Conservation (phyloP, 2,329 filamentous ascomycete species). For the Botryotinia globosa region DNA sequence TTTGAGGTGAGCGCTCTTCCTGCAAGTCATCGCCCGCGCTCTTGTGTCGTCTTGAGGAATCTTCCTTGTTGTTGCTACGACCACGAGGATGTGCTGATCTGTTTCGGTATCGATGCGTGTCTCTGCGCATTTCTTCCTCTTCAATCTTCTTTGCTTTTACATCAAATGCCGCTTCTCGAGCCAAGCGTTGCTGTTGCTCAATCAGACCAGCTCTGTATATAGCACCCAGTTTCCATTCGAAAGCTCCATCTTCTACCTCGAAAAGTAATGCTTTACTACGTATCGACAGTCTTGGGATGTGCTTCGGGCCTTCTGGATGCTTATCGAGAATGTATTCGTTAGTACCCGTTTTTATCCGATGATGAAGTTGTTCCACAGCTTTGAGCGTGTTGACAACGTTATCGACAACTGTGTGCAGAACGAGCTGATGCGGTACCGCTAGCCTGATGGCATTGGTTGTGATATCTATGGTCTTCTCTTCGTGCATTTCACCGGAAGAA, state of each 20-base stretch:
- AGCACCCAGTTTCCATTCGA: slow-evolving; percentile 94
- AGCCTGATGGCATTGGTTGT: slow-evolving; percentile 81
- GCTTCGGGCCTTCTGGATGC: slow-evolving; percentile 78
- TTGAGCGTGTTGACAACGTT: slow-evolving; percentile 88
- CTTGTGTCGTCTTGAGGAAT: slow-evolving; percentile 32
- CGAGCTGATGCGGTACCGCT: slow-evolving; percentile 85
- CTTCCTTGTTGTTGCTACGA: slow-evolving; percentile 33
- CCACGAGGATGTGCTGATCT: slow-evolving; percentile 46
- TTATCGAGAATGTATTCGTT: slow-evolving; percentile 88
- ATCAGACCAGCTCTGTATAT: slow-evolving; percentile 88
- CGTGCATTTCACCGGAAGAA: slow-evolving; percentile 53
- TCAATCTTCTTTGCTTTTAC: slow-evolving; percentile 83
- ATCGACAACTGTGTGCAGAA: slow-evolving; percentile 88
- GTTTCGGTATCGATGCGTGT: slow-evolving; percentile 52
- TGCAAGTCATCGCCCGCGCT: slow-evolving; percentile 27
- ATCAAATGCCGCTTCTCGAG: slow-evolving; percentile 84
- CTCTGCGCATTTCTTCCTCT: slow-evolving; percentile 62
- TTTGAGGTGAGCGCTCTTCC: slow-evolving; percentile 34
- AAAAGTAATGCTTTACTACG: slow-evolving; percentile 80
- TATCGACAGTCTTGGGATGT: slow-evolving; percentile 80
- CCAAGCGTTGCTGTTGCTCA: slow-evolving; percentile 86
- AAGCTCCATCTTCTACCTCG: slow-evolving; percentile 91
- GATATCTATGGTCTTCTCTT: slow-evolving; percentile 82
- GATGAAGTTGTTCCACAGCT: slow-evolving; percentile 83
- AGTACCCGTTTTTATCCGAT: slow-evolving; percentile 83